A percentile compares a stretch with the other conserved stretches of the same genome.
Conservation (phyloP, 495 filamentous ascomycete species). For the Parathielavia hyrcaniae region DNA sequence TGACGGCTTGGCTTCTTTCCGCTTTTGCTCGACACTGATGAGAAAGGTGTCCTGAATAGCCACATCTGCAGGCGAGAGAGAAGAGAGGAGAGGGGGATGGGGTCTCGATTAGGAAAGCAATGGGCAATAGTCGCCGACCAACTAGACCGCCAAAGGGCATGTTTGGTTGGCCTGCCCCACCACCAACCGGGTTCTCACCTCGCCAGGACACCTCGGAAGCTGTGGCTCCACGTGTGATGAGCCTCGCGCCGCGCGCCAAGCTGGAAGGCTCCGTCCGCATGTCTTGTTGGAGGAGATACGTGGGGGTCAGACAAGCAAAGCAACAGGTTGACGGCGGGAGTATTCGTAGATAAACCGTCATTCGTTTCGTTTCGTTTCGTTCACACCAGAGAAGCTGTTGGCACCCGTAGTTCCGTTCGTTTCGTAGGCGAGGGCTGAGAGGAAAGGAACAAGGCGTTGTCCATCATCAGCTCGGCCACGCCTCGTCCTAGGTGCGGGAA, state of each 20-base stretch:
- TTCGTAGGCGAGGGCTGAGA: too few relatives aligned
- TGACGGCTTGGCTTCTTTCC: too few relatives aligned
- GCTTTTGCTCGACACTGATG: too few relatives aligned
- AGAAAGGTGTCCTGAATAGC: background rate
- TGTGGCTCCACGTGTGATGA: constrained; percentile 1
- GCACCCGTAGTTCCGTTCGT: too few relatives aligned
- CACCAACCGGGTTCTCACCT: too few relatives aligned
- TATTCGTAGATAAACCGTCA: too few relatives aligned
- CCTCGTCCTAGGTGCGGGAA: background rate
- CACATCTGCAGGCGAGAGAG: background rate
- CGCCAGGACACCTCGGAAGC: background rate
- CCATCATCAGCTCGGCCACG: too few relatives aligned
- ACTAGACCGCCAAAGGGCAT: background rate
- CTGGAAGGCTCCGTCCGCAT: background rate
- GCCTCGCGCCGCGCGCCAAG: background rate
- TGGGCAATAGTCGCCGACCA: constrained; percentile 1
- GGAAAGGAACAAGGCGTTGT: too few relatives aligned
- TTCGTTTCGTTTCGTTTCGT: too few relatives aligned
- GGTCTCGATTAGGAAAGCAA: background rate
- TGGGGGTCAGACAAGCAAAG: background rate
- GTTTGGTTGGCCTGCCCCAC: background rate
- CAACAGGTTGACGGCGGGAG: background rate
- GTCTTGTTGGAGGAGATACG: background rate
- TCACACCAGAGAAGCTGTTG: too few relatives aligned
- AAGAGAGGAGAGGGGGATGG: too few relatives aligned